Evolutionary conservation across 1,284 basidiomycete genomes (phyloP).

Genomic region (Malassezia arunalokei): DNA sequence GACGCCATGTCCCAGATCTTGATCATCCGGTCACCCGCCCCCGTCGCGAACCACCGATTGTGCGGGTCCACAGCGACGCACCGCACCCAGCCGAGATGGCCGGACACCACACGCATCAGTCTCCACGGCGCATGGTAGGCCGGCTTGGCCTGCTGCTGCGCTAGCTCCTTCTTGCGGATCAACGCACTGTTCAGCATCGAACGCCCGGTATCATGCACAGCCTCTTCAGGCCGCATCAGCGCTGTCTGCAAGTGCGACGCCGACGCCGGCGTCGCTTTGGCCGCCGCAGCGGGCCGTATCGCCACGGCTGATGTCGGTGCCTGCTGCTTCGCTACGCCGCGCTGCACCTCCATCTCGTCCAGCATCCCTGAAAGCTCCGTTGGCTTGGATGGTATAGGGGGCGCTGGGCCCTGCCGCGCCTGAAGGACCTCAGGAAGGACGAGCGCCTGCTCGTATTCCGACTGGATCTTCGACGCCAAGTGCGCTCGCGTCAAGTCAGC

Average conservation of each 20-base stretch:
- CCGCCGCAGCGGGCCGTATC: conserved; percentile 7
- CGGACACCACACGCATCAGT: conserved; percentile 87
- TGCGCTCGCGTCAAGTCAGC: conserved; percentile 34
- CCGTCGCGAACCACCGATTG: conserved; percentile 96
- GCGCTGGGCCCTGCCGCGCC: conserved; percentile 62
- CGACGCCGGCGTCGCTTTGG: conserved; percentile 4
- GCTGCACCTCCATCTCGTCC: conserved; percentile 22
- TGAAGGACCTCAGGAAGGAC: conserved; percentile 69
- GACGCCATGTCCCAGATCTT: conserved; percentile 99
- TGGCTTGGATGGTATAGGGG: conserved; percentile 38
- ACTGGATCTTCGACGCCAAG: conserved; percentile 59
- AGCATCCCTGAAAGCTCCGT: conserved; percentile 15
- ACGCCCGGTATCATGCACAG: conserved; percentile 12
- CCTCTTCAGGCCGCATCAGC: conserved; percentile 19
- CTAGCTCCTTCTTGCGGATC: conserved; percentile 37
- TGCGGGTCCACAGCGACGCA: conserved; percentile 89
- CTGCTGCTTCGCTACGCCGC: conserved; percentile 17
- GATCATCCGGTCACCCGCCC: conserved; percentile 91
- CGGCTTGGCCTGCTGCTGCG: conserved; percentile 73
- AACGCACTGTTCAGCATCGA: conserved; percentile 34
- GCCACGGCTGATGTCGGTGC: conserved; percentile 11
- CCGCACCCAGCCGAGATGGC: conserved; percentile 96
- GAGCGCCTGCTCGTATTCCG: conserved; percentile 75
- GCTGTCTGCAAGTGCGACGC: conserved; percentile 13
- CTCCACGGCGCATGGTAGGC: conserved; percentile 90